These are phyloP conservation scores for Fusarium armeniacum DNA, from an alignment of 2,329 filamentous ascomycete species.

Conservation along the genomic window DNA sequence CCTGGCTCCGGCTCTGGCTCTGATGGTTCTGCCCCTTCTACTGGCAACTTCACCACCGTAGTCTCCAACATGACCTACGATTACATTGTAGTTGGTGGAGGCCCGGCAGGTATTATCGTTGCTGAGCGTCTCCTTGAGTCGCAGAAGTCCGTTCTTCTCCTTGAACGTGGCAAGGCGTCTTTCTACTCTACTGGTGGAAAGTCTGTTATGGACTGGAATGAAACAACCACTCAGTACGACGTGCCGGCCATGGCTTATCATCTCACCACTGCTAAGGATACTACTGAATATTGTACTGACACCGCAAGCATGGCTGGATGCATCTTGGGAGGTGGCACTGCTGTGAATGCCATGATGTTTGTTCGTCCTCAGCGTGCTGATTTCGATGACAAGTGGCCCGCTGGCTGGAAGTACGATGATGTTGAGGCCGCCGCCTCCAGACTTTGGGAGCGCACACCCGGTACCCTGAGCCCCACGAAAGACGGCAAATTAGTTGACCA, in stretches of 20 bases:
- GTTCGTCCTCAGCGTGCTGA: conserved; percentile 75
- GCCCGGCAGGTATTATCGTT: conserved; percentile 71
- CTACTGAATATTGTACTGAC: conserved; percentile 74
- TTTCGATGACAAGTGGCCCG: conserved; percentile 80
- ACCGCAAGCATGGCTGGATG: conserved; percentile 81
- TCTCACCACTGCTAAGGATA: conserved; percentile 68
- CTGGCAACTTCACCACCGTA: conserved; percentile 51
- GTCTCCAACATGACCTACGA: conserved; percentile 62
- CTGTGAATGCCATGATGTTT: conserved; percentile 78
- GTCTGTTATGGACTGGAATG: conserved; percentile 74
- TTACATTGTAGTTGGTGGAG: conserved; percentile 75
- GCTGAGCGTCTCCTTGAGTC: conserved; percentile 71
- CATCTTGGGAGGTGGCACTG: conserved; percentile 75
- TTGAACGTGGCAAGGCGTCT: conserved; percentile 67
- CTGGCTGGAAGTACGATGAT: conserved; percentile 73
- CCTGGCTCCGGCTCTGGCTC: conserved; percentile 41
- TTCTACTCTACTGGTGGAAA: conserved; percentile 75
- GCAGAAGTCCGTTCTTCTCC: conserved; percentile 74
- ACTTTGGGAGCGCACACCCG: conserved; percentile 78
- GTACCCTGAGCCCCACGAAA: conserved; percentile 74
- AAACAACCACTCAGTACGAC: conserved; percentile 77
- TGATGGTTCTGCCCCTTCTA: conserved; percentile 35
- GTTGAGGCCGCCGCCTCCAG: conserved; percentile 70
- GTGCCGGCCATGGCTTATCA: conserved; percentile 79
- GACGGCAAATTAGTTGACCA: conserved; percentile 78